Base-by-base conservation (phyloP, 2,329 filamentous ascomycete species). In the Penicillium sp. region DNA sequence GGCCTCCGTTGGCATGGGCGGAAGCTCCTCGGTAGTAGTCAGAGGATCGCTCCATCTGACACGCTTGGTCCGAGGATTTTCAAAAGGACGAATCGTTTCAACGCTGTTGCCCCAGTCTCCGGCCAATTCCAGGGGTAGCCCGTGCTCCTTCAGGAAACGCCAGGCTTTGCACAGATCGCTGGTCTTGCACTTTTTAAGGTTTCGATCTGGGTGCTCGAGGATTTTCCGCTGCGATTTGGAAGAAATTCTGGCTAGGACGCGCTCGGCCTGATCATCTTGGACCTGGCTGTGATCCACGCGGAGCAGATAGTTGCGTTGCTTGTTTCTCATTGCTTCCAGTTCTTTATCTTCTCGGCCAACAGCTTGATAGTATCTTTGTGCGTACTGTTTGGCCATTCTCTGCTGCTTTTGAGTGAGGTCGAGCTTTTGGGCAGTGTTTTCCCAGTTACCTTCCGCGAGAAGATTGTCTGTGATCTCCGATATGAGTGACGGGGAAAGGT, bases 391-490 rank as follows among this genome's bases (percentile, higher is more conserved):
- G 26, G 30, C 28, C 15, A 15, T 59, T 17, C 19, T 45, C 45
- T 78, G 75, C 33, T 67, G 58, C 10, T 72, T 67, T n/a, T 72
- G 69, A 26, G 58, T 53, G 12, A 64, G 35, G 6, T 60, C 51
- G n/a, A 74, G 56, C 7, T 69, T 69, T 61, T 15, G 56, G 56
- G 24, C 50, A 2, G 78, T 73, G 12, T 67, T 40, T 17, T 53
- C 28, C 69, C 71, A 75, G 7, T 38, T 63, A 40, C 70, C 60
- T 3, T 49, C 28, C 15, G 68, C 59, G 26, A 73, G 55, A 30
- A 79, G 66, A 53, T 78, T 79, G 12, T 70, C 63, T 19, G 73
- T 59, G 15, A 80, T 79, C 55, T 79, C 77, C 3, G 73, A 68
- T 58, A 75, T 74, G 22, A 80, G 65, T 4, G 65, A 67, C 17